phyloP scores from a whole-genome alignment of 805 yeast genomes.

The Metschnikowia kunwiensis region DNA sequence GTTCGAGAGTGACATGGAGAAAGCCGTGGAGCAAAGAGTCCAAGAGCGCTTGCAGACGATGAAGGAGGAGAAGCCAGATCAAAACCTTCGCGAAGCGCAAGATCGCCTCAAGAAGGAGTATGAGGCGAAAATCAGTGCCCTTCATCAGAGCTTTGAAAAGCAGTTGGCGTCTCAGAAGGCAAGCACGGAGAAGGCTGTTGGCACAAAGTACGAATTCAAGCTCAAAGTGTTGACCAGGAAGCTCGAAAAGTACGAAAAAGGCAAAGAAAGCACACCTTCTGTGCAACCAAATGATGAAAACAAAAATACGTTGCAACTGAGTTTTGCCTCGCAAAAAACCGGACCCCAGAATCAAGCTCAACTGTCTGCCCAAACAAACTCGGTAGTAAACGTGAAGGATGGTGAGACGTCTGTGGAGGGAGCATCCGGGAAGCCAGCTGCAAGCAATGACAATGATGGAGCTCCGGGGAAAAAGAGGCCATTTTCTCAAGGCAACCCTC shows the following conservation, averaged over 20 bases:
- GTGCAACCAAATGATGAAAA: too few species aligned
- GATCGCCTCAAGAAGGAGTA: slow-evolving; percentile 18
- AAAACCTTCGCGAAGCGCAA: slow-evolving; percentile 15
- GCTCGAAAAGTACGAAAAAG: slow-evolving; percentile 29
- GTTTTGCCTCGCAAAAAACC: too few species aligned
- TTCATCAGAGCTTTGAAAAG: slow-evolving; percentile 23
- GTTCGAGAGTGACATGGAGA: slow-evolving; percentile 33
- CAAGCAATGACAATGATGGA: neutral
- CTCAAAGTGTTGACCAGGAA: slow-evolving; percentile 53
- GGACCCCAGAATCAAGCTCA: too few species aligned
- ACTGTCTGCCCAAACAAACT: too few species aligned
- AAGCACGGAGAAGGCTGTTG: slow-evolving; percentile 47
- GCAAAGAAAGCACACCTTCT: too few species aligned
- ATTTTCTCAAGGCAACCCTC: slow-evolving; percentile 3
- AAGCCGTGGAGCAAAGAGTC: slow-evolving; percentile 11
- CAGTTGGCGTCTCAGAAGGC: slow-evolving; percentile 24
- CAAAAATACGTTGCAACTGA: too few species aligned
- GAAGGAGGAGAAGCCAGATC: neutral
- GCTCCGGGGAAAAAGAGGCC: slow-evolving; percentile 5
- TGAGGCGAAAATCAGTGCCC: slow-evolving; percentile 21
- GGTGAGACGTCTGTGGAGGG: too few species aligned
- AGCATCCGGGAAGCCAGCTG: neutral
- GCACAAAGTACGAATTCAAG: slow-evolving; percentile 58
- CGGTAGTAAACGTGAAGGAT: too few species aligned
- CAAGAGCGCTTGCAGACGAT: slow-evolving; percentile 19